phyloP scores from a whole-genome alignment of 1,284 basidiomycete species.

The Microbotryum violaceum region DNA sequence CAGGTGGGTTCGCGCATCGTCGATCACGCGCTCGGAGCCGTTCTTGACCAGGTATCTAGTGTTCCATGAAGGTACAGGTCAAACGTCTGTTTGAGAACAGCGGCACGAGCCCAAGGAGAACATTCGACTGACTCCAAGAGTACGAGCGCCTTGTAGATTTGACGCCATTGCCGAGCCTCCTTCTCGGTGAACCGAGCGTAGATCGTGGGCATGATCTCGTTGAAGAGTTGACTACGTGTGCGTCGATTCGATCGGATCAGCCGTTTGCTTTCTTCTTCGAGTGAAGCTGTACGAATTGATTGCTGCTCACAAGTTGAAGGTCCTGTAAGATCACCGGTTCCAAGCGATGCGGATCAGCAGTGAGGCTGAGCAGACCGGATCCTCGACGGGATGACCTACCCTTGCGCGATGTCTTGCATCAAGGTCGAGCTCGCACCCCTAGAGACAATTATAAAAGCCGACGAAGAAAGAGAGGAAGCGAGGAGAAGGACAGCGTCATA shows the following conservation, averaged over 20 bases:
- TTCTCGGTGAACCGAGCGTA: slow-evolving; percentile 72
- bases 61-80: slow-evolving; percentile 75
- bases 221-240: slow-evolving; percentile 77
- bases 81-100: slow-evolving; percentile 42
- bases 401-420: slow-evolving; percentile 97
- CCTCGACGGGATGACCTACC: slow-evolving; percentile 50
- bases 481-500: neutral
- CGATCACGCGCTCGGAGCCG: slow-evolving; percentile 96
- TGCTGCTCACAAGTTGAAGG: slow-evolving; percentile 74
- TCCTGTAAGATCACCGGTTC: slow-evolving; percentile 47
- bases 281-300: neutral
- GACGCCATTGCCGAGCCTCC: slow-evolving; percentile 95
- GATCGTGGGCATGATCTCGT: slow-evolving; percentile 98
- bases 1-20: slow-evolving; percentile 90
- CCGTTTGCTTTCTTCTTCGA: no score
- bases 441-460: slow-evolving; percentile 1
- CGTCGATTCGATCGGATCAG: neutral
- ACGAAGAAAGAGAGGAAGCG: neutral
- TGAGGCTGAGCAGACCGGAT: neutral
- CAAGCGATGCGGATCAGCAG: neutral
- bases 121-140: slow-evolving; percentile 43
- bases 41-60: slow-evolving; percentile 79
- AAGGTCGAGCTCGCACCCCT: slow-evolving; percentile 97
- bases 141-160: slow-evolving; percentile 77
- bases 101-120: neutral